Evolutionary conservation across 140 eudicot species (phyloP).

Genomic region (Anethum foeniculum): DNA sequence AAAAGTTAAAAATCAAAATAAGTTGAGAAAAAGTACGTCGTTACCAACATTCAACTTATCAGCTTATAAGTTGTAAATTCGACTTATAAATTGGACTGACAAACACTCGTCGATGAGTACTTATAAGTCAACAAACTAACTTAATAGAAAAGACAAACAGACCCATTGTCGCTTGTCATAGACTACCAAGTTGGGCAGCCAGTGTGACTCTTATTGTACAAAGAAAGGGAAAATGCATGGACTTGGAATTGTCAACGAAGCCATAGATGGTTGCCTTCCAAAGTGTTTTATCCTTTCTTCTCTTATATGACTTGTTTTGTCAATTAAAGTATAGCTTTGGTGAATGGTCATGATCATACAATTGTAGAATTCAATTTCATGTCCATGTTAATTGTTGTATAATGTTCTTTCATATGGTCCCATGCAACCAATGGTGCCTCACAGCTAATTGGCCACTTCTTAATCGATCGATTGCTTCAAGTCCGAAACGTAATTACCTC

Average conservation of each 20-base stretch:
- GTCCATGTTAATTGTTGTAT: background rate
- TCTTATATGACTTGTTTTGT: background rate
- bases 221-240: background rate
- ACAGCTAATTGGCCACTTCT: background rate
- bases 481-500: background rate
- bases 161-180: too few relatives aligned
- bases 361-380: background rate
- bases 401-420: background rate
- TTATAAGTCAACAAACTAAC: too few relatives aligned
- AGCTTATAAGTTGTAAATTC: too few relatives aligned
- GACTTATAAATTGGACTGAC: too few relatives aligned
- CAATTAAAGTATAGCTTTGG: background rate
- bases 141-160: too few relatives aligned
- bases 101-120: too few relatives aligned
- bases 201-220: background rate
- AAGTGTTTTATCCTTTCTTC: background rate
- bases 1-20: too few relatives aligned
- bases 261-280: background rate
- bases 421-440: background rate
- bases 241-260: background rate
- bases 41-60: too few relatives aligned
- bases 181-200: background rate
- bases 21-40: too few relatives aligned
- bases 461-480: background rate
- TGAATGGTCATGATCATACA: slow-evolving; percentile 2